Percentiles rank a stretch among this genome's conserved stretches.
phyloP scores from a whole-genome alignment of 345 rosid species.

The Abelmoschus esculentus region DNA sequence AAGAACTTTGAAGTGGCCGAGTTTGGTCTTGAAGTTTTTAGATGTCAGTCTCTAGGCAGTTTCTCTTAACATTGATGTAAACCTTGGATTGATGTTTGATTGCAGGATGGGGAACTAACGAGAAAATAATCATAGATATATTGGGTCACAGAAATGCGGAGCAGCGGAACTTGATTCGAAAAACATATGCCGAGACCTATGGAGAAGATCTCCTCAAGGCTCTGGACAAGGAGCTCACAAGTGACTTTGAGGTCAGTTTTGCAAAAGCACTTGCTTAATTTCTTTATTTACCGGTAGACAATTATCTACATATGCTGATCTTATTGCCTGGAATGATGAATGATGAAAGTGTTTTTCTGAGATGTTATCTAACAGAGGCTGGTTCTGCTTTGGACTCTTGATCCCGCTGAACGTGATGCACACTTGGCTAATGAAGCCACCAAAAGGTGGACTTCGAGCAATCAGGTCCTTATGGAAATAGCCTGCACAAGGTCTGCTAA shows the following conservation, averaged over 20 bases:
- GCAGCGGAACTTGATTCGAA: conserved; percentile 50
- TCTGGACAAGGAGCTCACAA: conserved; percentile 55
- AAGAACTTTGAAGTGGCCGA: too few relatives aligned
- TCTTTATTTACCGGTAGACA: not conserved
- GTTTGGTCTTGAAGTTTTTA: not conserved
- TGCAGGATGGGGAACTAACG: conserved; percentile 86
- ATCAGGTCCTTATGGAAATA: conserved; percentile 70
- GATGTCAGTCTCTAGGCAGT: too few relatives aligned
- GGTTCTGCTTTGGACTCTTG: conserved; percentile 49
- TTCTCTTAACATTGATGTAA: not conserved
- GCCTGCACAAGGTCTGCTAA: conserved; percentile 67
- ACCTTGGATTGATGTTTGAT: conserved; percentile 5
- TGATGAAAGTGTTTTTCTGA: not conserved
- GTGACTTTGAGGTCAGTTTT: conserved; percentile 57
- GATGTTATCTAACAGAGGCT: not conserved
- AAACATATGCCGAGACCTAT: conserved; percentile 47
- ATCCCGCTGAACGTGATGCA: conserved; percentile 65
- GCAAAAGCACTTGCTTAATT: not conserved
- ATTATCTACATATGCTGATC: not conserved
- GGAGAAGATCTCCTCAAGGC: conserved; percentile 66
- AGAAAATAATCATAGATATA: conserved; percentile 61
- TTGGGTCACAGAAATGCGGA: conserved; percentile 61
- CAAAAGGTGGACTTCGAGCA: conserved; percentile 69
- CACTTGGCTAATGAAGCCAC: conserved; percentile 63
- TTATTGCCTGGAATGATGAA: not conserved